A percentile compares a stretch with the other conserved stretches of the same genome.
These are phyloP conservation scores for Oropetium thomaeum DNA, from an alignment of 176 grass and related monocot species.

Conservation along the genomic window DNA sequence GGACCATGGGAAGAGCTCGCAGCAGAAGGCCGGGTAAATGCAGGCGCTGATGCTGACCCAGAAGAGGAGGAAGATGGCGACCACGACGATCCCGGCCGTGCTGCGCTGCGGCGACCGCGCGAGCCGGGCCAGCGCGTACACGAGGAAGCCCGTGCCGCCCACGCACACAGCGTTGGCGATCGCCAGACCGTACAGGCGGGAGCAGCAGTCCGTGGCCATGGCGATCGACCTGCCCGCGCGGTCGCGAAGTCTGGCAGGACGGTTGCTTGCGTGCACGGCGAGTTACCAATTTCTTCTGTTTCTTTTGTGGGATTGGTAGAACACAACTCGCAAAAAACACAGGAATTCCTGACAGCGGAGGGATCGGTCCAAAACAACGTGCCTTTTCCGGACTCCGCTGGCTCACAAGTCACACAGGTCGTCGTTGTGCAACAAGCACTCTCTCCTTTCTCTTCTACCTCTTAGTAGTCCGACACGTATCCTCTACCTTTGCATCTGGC, in stretches of 20 bases:
- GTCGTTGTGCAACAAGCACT: no score
- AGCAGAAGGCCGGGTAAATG: slow-evolving; percentile 1
- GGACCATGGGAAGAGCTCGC: slow-evolving; percentile 17
- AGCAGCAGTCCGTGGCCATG: slow-evolving; percentile 5
- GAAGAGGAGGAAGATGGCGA: slow-evolving; percentile 13
- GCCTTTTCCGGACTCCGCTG: not conserved
- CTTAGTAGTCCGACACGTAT: no score
- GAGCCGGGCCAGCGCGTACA: not conserved
- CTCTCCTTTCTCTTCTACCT: no score
- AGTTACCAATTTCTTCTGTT: not conserved
- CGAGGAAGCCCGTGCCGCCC: slow-evolving; percentile 3
- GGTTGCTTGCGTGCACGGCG: not conserved
- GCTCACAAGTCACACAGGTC: not conserved
- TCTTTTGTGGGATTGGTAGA: not conserved
- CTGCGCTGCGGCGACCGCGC: not conserved
- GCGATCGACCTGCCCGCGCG: not conserved
- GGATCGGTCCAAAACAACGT: not conserved
- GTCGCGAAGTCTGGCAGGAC: not conserved
- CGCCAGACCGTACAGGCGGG: not conserved
- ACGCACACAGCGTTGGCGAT: slow-evolving; percentile 5
- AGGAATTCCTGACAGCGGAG: not conserved
- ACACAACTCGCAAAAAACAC: not conserved
- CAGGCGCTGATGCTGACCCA: slow-evolving; percentile 2
- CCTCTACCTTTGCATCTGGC: no score
- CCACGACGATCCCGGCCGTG: not conserved